Base-by-base conservation (phyloP, 352 stramenopile genomes). In the Albugo candida region DNA sequence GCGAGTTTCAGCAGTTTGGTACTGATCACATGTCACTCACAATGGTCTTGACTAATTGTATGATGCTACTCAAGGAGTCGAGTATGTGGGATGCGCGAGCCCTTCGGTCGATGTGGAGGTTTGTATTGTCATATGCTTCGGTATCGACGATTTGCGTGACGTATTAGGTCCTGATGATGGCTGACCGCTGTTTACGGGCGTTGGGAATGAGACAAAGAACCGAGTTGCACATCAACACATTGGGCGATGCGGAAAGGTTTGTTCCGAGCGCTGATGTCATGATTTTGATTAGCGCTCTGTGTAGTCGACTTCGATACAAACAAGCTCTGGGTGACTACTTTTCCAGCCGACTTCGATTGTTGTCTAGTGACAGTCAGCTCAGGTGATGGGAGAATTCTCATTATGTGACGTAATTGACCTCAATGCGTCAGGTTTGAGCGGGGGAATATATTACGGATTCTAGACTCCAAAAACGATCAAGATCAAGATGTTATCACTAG, bases 1-100 rank as follows among this genome's bases (percentile, higher is more conserved):
- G 80, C 13, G 80, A 92, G 47, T 92, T 92, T 47, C 75, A 89
- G 54, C 80, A 92, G 41, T 92, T 92, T 58, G 80, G 72, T 83
- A 48, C 19, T 41, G 13, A 41, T 44, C 8, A 11, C 2, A 11
- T 34, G 13, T 16, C 34, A n/a, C 6, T 45, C 8, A 5, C 20
- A n/a, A 3, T 11, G 13, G 13, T 48, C 5, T 13, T 45, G 18
- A 37, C 34, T 46, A 24, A 16, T 36, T 31, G 24, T 10, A 31
- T 31, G 24, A 8, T 31, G 8, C 8, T 31, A 8, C 8, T 11
- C 13, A 36, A 76, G 71, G 79, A 14, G 67, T 87, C 43, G 80
- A 92, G 60, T 89, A 81, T 52, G 64, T 91, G 12, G 77, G 77
- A 2, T 91, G 75, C 13, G 72, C 63, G 8, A 72, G 78, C 5